These are phyloP conservation scores for Phytophthora idaei DNA, from an alignment of 352 stramenopile genomes.

Conservation along the genomic window DNA sequence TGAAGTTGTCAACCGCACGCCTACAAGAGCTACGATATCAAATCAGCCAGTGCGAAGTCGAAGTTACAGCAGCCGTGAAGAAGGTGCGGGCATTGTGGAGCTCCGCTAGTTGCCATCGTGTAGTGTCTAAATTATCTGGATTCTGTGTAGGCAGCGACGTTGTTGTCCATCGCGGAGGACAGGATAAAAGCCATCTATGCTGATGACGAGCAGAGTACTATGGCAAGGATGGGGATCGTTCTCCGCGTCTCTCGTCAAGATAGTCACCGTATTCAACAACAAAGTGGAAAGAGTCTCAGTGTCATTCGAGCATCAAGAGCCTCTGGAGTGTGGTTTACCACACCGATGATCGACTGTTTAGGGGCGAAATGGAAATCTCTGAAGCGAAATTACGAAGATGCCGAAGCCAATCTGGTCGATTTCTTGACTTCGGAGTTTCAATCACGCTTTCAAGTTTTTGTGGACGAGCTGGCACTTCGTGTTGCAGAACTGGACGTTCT, in stretches of 20 bases:
- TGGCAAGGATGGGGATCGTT: conserved; percentile 34
- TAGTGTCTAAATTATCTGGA: neutral
- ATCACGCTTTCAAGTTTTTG: conserved; percentile 3
- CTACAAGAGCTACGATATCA: conserved; percentile 21
- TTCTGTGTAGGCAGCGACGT: conserved; percentile 27
- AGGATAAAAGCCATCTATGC: conserved; percentile 49
- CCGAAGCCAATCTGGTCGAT: conserved; percentile 26
- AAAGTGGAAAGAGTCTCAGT: conserved; percentile 17
- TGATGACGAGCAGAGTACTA: conserved; percentile 30
- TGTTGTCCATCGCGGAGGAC: conserved; percentile 35
- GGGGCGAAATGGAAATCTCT: conserved; percentile 43
- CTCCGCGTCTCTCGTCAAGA: conserved; percentile 54
- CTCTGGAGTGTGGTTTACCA: conserved; percentile 54
- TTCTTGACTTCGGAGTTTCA: conserved; percentile 25
- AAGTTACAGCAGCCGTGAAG: conserved; percentile 27
- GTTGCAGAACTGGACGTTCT: conserved; percentile 46
- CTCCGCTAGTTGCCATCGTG: neutral
- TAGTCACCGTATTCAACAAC: conserved; percentile 47
- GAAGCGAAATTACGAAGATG: conserved; percentile 23
- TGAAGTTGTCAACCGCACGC: conserved; percentile 7
- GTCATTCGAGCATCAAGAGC: conserved; percentile 48
- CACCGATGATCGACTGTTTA: conserved; percentile 36
- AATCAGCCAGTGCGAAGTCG: conserved; percentile 29
- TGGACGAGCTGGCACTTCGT: conserved; percentile 17
- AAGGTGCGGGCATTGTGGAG: conserved; percentile 17